These are phyloP conservation scores for Chaetomium sp. DNA, from an alignment of 2,329 filamentous ascomycete species.

Conservation along the genomic window DNA sequence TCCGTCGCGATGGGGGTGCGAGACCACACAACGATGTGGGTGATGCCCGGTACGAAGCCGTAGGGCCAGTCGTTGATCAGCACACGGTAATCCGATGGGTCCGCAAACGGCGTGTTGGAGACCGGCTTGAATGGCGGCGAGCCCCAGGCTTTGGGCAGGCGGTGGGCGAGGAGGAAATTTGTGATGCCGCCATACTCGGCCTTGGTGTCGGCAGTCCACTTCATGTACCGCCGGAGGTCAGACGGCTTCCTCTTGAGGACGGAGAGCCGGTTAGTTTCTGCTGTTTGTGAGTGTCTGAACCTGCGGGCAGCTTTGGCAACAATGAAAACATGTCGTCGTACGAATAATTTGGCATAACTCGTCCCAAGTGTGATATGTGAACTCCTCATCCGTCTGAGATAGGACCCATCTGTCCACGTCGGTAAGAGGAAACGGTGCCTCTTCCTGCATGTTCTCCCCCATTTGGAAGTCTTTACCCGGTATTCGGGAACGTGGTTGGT, in stretches of 20 bases:
- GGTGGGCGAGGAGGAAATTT: constrained; percentile 72
- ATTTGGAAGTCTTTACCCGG: constrained; percentile 32
- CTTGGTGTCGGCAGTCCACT: constrained; percentile 72
- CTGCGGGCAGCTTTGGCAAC: background rate
- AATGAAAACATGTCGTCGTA: constrained; percentile 40
- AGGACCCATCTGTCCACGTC: constrained; percentile 61
- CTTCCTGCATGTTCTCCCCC: constrained; percentile 38
- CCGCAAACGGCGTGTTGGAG: constrained; percentile 55
- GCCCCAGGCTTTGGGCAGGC: constrained; percentile 69
- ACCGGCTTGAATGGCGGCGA: constrained; percentile 56
- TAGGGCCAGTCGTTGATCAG: constrained; percentile 95
- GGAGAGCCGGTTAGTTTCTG: constrained; percentile 64
- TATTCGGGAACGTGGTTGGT: constrained; percentile 8
- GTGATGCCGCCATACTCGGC: constrained; percentile 77
- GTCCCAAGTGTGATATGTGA: constrained; percentile 71
- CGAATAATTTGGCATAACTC: constrained; percentile 69
- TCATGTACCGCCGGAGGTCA: constrained; percentile 76
- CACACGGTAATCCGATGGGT: constrained; percentile 65
- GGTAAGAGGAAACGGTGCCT: constrained; percentile 61
- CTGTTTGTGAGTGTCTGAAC: constrained; percentile 17
- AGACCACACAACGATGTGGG: constrained; percentile 91
- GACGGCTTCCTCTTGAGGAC: constrained; percentile 78
- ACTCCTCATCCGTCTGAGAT: constrained; percentile 69
- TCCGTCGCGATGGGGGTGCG: constrained; percentile 80
- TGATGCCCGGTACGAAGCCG: constrained; percentile 64